Evolutionary conservation across 768 basidiomycete species (phyloP).

Genomic region (Fomitopsis serialis): DNA sequence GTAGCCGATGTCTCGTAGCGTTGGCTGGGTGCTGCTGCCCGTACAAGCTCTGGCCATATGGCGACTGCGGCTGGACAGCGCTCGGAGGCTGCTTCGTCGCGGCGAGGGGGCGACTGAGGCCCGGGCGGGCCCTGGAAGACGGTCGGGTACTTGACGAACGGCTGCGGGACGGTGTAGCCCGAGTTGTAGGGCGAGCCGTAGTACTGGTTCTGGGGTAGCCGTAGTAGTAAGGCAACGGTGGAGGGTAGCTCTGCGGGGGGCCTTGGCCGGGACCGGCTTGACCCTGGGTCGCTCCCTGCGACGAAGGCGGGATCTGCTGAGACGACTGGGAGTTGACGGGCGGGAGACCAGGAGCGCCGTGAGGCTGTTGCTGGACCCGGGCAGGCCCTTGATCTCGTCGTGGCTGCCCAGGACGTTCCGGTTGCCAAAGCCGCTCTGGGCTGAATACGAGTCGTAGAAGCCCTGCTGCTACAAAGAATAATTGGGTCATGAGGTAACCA

Average conservation of each 20-base stretch:
- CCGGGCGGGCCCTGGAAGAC: slow-evolving; percentile 74
- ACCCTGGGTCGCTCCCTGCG: slow-evolving; percentile 45
- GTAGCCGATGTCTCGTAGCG: slow-evolving; percentile 49
- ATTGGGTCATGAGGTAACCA: no score
- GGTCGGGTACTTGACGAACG: slow-evolving; percentile 72
- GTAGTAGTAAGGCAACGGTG: slow-evolving; percentile 55
- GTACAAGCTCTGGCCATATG: slow-evolving; percentile 60
- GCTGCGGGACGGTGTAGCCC: slow-evolving; percentile 52
- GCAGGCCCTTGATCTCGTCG: slow-evolving; percentile 71
- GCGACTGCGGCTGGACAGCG: slow-evolving; percentile 50
- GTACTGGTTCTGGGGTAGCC: slow-evolving; percentile 76
- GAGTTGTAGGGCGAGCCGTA: slow-evolving; percentile 68
- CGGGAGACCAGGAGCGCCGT: slow-evolving; percentile 44
- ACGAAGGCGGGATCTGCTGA: slow-evolving; percentile 45
- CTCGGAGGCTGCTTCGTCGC: slow-evolving; percentile 61
- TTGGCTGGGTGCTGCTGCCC: slow-evolving; percentile 54
- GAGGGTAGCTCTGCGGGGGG: slow-evolving; percentile 59
- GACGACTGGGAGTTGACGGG: slow-evolving; percentile 46
- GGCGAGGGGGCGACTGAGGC: slow-evolving; percentile 59
- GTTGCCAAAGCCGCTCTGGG: slow-evolving; percentile 57
- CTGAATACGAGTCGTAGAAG: slow-evolving; percentile 74
- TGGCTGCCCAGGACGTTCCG: slow-evolving; percentile 57
- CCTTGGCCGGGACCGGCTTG: slow-evolving; percentile 58
- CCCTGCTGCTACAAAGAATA: slow-evolving; percentile 34
- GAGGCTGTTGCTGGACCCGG: slow-evolving; percentile 51